Conservation (phyloP, 768 basidiomycete species). For the Auricularia heimuer region DNA sequence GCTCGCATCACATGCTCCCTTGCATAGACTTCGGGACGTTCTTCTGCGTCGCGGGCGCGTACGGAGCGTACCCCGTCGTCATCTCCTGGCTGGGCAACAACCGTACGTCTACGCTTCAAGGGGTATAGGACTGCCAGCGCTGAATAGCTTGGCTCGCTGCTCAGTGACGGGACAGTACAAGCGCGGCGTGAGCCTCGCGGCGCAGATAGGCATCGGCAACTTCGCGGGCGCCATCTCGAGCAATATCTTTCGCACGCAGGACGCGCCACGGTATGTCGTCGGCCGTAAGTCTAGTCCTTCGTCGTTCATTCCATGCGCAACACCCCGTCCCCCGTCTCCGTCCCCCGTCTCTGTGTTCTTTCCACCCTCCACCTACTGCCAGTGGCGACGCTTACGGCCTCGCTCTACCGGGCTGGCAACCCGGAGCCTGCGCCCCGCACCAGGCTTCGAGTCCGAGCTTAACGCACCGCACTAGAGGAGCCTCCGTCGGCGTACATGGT, state of each 20-base stretch:
- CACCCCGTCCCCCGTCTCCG: too few relatives aligned
- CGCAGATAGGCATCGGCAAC: constrained; percentile 62
- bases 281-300: constrained; percentile 34
- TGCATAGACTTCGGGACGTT: constrained; percentile 47
- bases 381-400: too few relatives aligned
- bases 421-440: too few relatives aligned
- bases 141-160: too few relatives aligned
- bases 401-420: too few relatives aligned
- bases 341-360: too few relatives aligned
- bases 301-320: too few relatives aligned
- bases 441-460: too few relatives aligned
- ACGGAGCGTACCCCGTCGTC: constrained; percentile 48
- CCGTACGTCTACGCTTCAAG: background rate
- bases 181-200: constrained; percentile 55
- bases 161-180: constrained; percentile 53
- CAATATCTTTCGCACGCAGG: constrained; percentile 50
- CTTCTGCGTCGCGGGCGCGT: constrained; percentile 55
- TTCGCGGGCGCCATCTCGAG: constrained; percentile 54
- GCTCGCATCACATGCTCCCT: background rate
- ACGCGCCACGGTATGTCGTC: constrained; percentile 49
- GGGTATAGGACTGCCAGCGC: too few relatives aligned
- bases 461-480: too few relatives aligned
- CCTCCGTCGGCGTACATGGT: too few relatives aligned
- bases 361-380: too few relatives aligned
- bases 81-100: constrained; percentile 37